phyloP scores from a whole-genome alignment of 2,329 filamentous ascomycete genomes.

The Claviceps maximensis region DNA sequence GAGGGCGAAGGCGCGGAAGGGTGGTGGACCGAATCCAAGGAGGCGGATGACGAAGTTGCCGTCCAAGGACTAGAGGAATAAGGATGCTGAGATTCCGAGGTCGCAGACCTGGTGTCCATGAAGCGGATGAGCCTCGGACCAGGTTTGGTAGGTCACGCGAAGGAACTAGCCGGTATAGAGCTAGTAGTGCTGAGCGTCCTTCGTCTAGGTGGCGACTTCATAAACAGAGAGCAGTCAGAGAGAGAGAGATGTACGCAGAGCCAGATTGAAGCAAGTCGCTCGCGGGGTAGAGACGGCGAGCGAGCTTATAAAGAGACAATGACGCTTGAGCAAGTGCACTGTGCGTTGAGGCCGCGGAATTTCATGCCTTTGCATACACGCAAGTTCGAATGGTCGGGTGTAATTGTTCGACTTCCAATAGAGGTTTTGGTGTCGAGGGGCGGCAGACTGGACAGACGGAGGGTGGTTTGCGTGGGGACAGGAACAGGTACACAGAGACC shows the following conservation, averaged over 20 bases:
- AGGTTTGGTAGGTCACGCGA: background rate
- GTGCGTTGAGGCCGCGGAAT: background rate
- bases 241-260: background rate
- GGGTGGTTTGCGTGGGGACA: background rate
- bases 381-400: background rate
- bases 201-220: background rate
- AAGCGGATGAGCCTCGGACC: constrained; percentile 15
- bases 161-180: background rate
- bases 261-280: background rate
- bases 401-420: background rate
- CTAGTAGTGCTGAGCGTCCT: background rate
- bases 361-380: constrained; percentile 3
- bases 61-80: constrained; percentile 22
- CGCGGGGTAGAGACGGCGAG: background rate
- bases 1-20: constrained; percentile 13
- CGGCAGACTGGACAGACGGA: background rate
- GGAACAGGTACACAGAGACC: constrained; percentile 1
- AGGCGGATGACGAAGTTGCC: constrained; percentile 15
- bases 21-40: constrained; percentile 13
- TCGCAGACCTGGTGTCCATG: constrained; percentile 26
- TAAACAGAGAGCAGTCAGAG: background rate
- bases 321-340: background rate
- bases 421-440: background rate
- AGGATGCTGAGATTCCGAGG: constrained; percentile 25
- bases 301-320: background rate